Base-by-base conservation (phyloP, 495 filamentous ascomycete species). In the Cudoniella acicularis region DNA sequence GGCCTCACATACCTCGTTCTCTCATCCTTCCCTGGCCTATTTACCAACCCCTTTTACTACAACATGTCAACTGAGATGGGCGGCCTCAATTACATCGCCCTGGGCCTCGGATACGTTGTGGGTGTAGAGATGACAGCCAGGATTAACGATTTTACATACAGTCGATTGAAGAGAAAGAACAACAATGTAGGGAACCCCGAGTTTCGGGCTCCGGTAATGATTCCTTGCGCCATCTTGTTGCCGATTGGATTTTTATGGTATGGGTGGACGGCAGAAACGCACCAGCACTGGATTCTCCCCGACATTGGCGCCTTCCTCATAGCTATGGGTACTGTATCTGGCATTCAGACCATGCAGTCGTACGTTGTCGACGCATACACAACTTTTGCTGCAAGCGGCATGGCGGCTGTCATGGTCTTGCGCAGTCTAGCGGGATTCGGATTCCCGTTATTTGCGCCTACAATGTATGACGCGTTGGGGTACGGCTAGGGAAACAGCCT, bases 301-400 rank as follows among this genome's bases (percentile, higher is more conserved):
- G 87, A 90, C 62, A 83, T 92, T 56, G 89, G 89, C 1, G 80
- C 81, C 2, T 67, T 70, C 0, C 64, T 91, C 16, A 86, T 89
- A 56, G 70, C 73, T 8, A 69, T 73, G 6, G 87, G 87, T 3
- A 78, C 73, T 9, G 87, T 89, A 54, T 75, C 87, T 3, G 73
- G 76, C 0, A 88, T 87, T 67, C 88, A 90, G 71, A 86, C 83
- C 61, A 82, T 85, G 36, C 86, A 89, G 72, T 84, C 83, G 9
- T 94, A 89, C 64, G 72, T 91, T 48, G 83, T 92, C n/a, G 90
- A 96, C 66, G 71, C 86, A 4, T 92, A 92, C 69, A 83, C 83
- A 22, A 77, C 80, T 6, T 94, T 81, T 68, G 87, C 90, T 8
- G 89, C 90, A 9, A 86, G 80, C 59, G 91, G 88, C 1, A 67